Evolutionary conservation across 2,329 filamentous ascomycete genomes (phyloP), one percentile per base, ranked within the genome.

Genomic region (Hypoxylon sp.): DNA sequence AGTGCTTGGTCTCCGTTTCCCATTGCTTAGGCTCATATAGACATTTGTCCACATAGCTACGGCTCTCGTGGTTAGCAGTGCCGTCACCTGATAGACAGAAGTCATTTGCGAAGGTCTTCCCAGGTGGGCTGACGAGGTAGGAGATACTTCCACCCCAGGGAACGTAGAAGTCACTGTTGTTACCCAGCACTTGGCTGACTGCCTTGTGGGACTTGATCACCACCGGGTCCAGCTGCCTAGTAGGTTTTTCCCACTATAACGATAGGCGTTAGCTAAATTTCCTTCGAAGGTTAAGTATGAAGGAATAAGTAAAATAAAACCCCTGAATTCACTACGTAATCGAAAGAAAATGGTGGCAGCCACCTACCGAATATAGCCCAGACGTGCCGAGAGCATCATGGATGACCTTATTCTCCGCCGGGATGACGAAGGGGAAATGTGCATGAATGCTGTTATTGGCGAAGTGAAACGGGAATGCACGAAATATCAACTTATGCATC

Each of bases 391-490:
- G 80, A 32, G 81, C 77, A 67, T 84, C 84, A 71, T 89, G 83
- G 61, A 89, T 88, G n/a, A 79, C 81, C 52, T 83, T 77, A 78
- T 90, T 91, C 66, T 89, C 87, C 0, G 67, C 25, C 1, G 76
- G 76, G 0, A 73, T 67, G 19, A 76, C 73, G 29, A 79, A 71
- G 0, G 84, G 87, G 75, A 84, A 88, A 71, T 90, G 87, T 5
- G 86, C 88, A 71, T 90, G 89, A 63, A 91, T 83, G 45, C 87
- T 90, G 76, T 91, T 87, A 27, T 80, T 76, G 70, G 83, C 83
- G 79, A 90, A 90, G 71, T 87, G 84, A 67, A 86, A 82, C 2
- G 89, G 89, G 78, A 91, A 90, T 7, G 88, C 87, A 34, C 85
- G 84, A 27, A 87, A 80, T 70, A 90, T 83, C 60, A 91, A 81